Evolutionary conservation across 805 yeast species (phyloP), one percentile per base, ranked within the genome.

Genomic region (Pichia ethanolica): DNA sequence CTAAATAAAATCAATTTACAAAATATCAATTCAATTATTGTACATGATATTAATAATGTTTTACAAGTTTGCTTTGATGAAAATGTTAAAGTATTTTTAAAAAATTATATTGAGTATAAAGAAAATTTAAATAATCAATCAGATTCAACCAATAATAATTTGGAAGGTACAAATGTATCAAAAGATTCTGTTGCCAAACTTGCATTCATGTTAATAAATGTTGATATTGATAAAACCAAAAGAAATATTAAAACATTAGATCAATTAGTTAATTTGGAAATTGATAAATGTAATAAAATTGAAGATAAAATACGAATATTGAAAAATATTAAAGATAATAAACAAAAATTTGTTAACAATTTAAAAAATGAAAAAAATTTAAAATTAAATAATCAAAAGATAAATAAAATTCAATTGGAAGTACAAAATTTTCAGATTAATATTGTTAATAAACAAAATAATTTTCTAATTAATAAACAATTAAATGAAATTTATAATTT

Each of bases 201-300:
- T 43, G 62, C 70, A 1, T 62, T 62, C 42, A 62, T 64, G 59
- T 50, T 67, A 11, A 42, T 66, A 42, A 61, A 56, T 39, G 64
- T 66, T 30, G 67, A 64, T 12, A 45, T 45, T 13, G 8, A 25
- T 5, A 38, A n/a, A 27, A 27, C 34, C 7, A 9, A 33, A 12
- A 26, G 35, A 2, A 13, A 45, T 20, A 28, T 49, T 7, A 8
- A 34, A 5, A 20, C 35, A 34, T 20, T 45, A 9, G 9, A n/a
- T 10, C 27, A 36, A 5, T 2, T 49, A 6, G 33, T 45, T 14
- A 25, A 10, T 12, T 3, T 1, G 12, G 39, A 42, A 34, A 33
- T 41, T 52, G 57, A 5, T 20, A 58, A 35, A 5, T 39, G 37
- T 20, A 6, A 57, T 57, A 37, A 49, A 42, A 14, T 56, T 51